Conservation (phyloP, 768 basidiomycete genomes). For the Floccularia luteovirens region DNA sequence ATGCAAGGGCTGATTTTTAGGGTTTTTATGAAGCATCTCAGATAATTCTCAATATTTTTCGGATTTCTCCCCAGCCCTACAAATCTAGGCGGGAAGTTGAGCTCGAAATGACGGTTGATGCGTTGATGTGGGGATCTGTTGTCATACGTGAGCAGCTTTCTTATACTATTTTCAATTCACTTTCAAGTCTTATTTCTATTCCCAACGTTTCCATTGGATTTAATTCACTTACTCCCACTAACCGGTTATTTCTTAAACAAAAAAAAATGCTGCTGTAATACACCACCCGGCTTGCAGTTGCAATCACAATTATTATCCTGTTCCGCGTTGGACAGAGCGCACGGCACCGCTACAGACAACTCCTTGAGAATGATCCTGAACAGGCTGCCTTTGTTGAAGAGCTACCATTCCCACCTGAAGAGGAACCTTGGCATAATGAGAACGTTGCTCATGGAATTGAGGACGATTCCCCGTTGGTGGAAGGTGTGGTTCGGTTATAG, state of each 20-base stretch:
- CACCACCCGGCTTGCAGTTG: neutral
- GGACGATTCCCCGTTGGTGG: neutral
- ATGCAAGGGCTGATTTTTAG: too few species aligned
- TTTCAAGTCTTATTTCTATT: too few species aligned
- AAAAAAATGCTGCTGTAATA: neutral
- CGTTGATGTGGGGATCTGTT: neutral
- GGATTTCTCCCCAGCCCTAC: neutral
- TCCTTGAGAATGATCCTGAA: neutral
- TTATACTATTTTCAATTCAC: too few species aligned
- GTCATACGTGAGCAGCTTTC: too few species aligned
- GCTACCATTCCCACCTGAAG: neutral
- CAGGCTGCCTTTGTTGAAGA: too few species aligned
- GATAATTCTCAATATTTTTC: neutral
- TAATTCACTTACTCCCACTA: neutral
- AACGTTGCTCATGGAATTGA: constrained; percentile 2
- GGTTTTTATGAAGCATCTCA: neutral
- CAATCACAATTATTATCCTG: neutral
- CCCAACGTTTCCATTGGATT: too few species aligned
- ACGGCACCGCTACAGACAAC: neutral
- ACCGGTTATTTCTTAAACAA: neutral
- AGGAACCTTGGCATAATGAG: neutral
- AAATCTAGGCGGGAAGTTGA: too few species aligned
- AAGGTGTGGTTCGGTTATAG: neutral
- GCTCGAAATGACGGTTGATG: neutral
- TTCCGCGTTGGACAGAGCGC: neutral